Percentiles rank a stretch among this genome's conserved stretches.
Evolutionary conservation across 2,329 filamentous ascomycete genomes (phyloP).

Genomic region (Rugonectria rugulosa): DNA sequence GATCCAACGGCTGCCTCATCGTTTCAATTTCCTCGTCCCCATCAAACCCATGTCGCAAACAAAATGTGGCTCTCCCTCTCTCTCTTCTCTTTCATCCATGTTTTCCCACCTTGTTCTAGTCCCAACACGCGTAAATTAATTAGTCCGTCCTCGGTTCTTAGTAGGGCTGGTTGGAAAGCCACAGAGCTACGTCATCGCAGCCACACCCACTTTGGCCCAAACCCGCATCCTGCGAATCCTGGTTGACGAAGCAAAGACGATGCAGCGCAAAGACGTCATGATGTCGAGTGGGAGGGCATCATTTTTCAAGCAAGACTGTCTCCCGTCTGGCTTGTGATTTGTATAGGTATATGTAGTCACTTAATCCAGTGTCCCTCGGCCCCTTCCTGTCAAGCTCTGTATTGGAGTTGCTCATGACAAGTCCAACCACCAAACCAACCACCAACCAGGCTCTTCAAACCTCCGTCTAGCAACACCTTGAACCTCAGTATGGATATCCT

Average conservation of each 20-base stretch:
- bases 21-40: background rate
- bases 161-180: background rate
- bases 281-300: background rate
- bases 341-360: conserved; percentile 73
- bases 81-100: background rate
- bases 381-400: too few relatives aligned
- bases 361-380: too few relatives aligned
- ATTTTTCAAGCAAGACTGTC: background rate
- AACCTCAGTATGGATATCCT: conserved; percentile 70
- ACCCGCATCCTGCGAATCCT: background rate
- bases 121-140: background rate
- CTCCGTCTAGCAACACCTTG: too few relatives aligned
- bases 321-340: conserved; percentile 10
- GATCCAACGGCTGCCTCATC: background rate
- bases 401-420: background rate
- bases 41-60: background rate
- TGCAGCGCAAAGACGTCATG: conserved; percentile 9
- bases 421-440: background rate
- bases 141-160: background rate
- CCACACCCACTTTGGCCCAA: background rate
- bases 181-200: background rate
- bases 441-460: too few relatives aligned
- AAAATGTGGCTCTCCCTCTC: too few relatives aligned
- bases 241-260: background rate
- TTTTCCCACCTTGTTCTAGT: background rate